phyloP scores from a whole-genome alignment of 192 early-diverging fungal genomes.

The Coemansia sp. region DNA sequence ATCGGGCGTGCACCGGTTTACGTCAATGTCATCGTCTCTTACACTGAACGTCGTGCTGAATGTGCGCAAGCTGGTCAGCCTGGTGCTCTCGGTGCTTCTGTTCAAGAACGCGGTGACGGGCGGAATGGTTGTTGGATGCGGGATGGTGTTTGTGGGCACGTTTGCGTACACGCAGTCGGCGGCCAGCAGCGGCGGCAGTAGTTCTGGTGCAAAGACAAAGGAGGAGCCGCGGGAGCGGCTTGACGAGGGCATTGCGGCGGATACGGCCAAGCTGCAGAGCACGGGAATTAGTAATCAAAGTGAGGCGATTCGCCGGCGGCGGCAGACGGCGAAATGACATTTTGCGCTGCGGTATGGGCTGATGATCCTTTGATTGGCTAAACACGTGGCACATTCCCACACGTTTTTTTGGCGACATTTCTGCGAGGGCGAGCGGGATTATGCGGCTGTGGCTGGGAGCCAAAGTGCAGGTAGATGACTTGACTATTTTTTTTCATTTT shows the following conservation, averaged over 20 bases:
- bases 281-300: background rate
- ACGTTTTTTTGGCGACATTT: no score
- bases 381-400: no score
- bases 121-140: constrained; percentile 63
- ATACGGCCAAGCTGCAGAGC: no score
- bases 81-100: constrained; percentile 73
- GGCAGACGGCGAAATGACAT: background rate
- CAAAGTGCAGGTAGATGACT: no score
- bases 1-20: constrained; percentile 80
- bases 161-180: constrained; percentile 61
- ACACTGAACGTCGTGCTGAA: constrained; percentile 86
- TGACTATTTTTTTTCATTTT: no score
- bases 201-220: background rate
- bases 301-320: background rate
- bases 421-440: no score
- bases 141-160: constrained; percentile 80
- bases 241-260: constrained; percentile 4
- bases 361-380: no score
- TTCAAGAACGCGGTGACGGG: constrained; percentile 75
- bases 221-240: background rate
- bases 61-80: constrained; percentile 79
- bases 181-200: constrained; percentile 7
- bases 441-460: no score
- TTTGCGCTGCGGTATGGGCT: background rate
- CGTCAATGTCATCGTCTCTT: constrained; percentile 71